These are phyloP conservation scores for Erythrophleum ivorense DNA, from an alignment of 331 rosid genomes.

Conservation along the genomic window DNA sequence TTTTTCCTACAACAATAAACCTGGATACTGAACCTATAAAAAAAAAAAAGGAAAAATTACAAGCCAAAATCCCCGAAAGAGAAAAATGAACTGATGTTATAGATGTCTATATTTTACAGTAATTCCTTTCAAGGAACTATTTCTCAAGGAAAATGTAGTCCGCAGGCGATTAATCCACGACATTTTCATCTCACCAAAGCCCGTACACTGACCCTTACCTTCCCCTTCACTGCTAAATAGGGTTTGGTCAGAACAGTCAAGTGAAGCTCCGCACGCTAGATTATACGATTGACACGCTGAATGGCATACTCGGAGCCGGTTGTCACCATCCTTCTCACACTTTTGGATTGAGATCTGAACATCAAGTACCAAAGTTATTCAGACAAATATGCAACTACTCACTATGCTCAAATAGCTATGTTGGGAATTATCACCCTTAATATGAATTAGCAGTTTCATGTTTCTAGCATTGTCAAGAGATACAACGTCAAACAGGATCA, in stretches of 20 bases:
- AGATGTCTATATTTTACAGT: conserved; percentile 75
- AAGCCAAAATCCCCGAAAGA: conserved; percentile 42
- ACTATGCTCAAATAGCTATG: conserved; percentile 7
- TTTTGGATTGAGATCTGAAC: conserved; percentile 92
- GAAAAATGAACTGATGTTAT: conserved; percentile 25
- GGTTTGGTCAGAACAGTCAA: conserved; percentile 96
- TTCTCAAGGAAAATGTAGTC: conserved; percentile 59
- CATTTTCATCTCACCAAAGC: conserved; percentile 72
- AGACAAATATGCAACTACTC: conserved; percentile 32
- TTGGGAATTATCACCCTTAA: conserved; percentile 22
- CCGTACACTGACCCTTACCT: conserved; percentile 89
- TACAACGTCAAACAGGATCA: not conserved
- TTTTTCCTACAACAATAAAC: conserved; percentile 45
- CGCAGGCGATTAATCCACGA: conserved; percentile 71
- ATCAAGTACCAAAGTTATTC: conserved; percentile 8
- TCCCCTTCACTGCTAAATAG: conserved; percentile 81
- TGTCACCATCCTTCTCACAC: conserved; percentile 90
- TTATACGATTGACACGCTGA: conserved; percentile 94
- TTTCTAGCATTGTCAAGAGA: conserved; percentile 8
- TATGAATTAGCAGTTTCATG: not conserved
- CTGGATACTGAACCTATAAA: not conserved
- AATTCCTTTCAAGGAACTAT: conserved; percentile 60
- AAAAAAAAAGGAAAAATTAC: conserved; percentile 45
- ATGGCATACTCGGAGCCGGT: conserved; percentile 91
- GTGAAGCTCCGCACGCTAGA: conserved; percentile 94